phyloP scores from a whole-genome alignment of 345 rosid genomes.

The Anacardium occidentale region DNA sequence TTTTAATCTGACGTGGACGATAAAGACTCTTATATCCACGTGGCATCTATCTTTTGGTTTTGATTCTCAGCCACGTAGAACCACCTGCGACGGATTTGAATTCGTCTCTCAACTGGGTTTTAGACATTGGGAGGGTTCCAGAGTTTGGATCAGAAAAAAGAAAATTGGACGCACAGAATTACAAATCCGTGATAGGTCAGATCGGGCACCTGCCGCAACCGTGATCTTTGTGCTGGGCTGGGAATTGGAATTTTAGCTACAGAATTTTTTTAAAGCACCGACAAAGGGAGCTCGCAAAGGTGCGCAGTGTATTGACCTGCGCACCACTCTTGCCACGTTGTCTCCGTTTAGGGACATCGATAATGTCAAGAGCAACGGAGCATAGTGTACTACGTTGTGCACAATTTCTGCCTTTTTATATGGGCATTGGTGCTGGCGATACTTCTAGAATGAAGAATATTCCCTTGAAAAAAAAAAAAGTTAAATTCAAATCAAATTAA shows the following conservation, averaged over 20 bases:
- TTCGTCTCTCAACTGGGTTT: slow-evolving; percentile 1
- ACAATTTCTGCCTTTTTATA: too few species aligned
- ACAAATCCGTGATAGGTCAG: neutral
- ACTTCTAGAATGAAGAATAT: neutral
- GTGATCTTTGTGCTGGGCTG: too few species aligned
- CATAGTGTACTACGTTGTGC: neutral
- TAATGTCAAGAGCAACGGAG: neutral
- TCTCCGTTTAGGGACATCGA: slow-evolving; percentile 3
- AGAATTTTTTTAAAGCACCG: neutral
- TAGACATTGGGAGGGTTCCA: neutral
- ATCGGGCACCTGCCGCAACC: slow-evolving; percentile 1
- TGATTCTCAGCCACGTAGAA: neutral
- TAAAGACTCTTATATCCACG: slow-evolving; percentile 3
- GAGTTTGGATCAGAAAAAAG: too few species aligned
- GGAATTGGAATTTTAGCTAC: neutral
- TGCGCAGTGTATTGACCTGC: slow-evolving; percentile 3
- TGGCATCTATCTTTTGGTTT: slow-evolving; percentile 13
- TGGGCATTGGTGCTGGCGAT: neutral
- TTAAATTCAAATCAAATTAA: too few species aligned
- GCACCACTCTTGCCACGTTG: neutral
- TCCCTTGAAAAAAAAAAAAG: too few species aligned
- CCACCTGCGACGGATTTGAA: neutral
- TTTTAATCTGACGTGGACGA: slow-evolving; percentile 21
- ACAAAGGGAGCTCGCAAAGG: neutral
- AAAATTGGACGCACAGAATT: neutral